A percentile compares a stretch with the other conserved stretches of the same genome.
phyloP scores from a whole-genome alignment of 164 flowering plant genomes.

The Vitis amurensis region DNA sequence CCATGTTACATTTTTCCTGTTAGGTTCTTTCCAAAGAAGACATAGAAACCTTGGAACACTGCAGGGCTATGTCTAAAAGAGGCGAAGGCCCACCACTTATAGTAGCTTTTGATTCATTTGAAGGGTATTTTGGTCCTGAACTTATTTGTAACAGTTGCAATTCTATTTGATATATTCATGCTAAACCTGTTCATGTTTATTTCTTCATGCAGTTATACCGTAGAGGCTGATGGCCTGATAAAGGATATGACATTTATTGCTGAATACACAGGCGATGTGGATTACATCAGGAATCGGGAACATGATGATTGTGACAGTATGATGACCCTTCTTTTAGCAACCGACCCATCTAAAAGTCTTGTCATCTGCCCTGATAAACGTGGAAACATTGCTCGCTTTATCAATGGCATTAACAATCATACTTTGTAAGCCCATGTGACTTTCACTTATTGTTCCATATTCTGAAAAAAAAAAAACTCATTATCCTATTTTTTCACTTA shows the following conservation, averaged over 20 bases:
- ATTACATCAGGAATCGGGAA: slow-evolving; percentile 64
- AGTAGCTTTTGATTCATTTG: slow-evolving; percentile 58
- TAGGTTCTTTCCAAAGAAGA: slow-evolving; percentile 73
- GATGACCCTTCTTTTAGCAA: slow-evolving; percentile 71
- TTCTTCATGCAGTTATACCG: slow-evolving; percentile 55
- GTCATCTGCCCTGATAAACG: slow-evolving; percentile 76
- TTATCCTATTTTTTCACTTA: neutral
- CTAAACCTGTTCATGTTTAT: slow-evolving; percentile 2
- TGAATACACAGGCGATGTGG: slow-evolving; percentile 76
- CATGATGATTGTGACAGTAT: slow-evolving; percentile 72
- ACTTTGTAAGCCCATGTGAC: slow-evolving; percentile 47
- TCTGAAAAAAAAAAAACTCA: neutral
- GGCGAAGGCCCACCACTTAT: slow-evolving; percentile 78
- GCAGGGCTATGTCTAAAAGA: slow-evolving; percentile 53
- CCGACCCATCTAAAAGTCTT: slow-evolving; percentile 51
- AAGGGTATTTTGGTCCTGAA: slow-evolving; percentile 54
- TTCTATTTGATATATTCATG: slow-evolving; percentile 2
- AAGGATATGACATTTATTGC: slow-evolving; percentile 69
- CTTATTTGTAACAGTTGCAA: neutral
- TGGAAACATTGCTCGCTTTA: slow-evolving; percentile 74
- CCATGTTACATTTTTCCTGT: neutral
- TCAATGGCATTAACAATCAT: slow-evolving; percentile 80
- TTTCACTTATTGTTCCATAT: neutral
- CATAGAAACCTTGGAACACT: slow-evolving; percentile 51
- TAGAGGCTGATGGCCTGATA: slow-evolving; percentile 65